These are phyloP conservation scores for Vigna reflexopilosa DNA, from an alignment of 306 rosid species.

Conservation along the genomic window DNA sequence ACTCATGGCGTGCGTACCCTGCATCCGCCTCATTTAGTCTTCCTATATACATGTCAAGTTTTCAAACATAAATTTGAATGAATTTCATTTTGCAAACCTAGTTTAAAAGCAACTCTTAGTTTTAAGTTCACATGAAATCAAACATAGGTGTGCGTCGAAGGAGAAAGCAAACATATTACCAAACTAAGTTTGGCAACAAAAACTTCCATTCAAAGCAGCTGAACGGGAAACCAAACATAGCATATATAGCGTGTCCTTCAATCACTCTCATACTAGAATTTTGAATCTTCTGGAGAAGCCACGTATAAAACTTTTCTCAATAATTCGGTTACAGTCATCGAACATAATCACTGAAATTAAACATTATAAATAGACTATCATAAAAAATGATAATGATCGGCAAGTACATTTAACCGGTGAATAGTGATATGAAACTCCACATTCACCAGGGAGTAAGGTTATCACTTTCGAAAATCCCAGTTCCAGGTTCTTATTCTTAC, in stretches of 20 bases:
- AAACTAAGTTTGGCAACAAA: neutral
- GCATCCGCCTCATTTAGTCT: neutral
- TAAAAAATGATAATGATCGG: neutral
- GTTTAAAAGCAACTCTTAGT: neutral
- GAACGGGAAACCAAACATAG: neutral
- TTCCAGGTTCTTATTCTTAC: conserved; percentile 30
- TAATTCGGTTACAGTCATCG: neutral
- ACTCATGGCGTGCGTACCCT: neutral
- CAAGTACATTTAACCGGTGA: neutral
- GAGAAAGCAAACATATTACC: neutral
- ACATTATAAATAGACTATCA: neutral
- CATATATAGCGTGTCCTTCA: neutral
- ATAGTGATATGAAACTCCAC: neutral
- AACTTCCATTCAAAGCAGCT: neutral
- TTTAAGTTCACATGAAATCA: neutral
- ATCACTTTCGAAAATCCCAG: neutral
- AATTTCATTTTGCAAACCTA: neutral
- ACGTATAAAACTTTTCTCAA: neutral
- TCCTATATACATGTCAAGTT: neutral
- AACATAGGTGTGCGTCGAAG: neutral
- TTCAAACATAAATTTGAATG: neutral
- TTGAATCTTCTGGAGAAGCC: neutral
- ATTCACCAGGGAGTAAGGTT: neutral
- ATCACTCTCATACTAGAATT: neutral
- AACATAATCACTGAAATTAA: conserved; percentile 8